Base-by-base conservation (phyloP, 2,329 filamentous ascomycete species). In the Claviceps digitariae region DNA sequence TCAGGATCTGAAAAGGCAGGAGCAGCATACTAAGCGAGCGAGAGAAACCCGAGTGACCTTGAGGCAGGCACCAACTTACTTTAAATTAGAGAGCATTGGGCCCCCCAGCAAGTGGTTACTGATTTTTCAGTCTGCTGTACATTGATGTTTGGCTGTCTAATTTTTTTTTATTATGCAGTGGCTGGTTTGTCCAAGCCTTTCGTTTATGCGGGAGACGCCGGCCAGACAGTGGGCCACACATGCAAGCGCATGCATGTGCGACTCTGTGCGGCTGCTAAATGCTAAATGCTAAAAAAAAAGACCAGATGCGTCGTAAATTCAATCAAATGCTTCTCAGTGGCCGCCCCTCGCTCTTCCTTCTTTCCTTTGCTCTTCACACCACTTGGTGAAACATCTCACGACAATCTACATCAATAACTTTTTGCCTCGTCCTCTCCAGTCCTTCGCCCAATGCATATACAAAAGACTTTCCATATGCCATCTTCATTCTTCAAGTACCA, bases 361-460 rank as follows among this genome's bases (percentile, higher is more conserved):
- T 38, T 38, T n/a, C 10, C 21, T 45, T 34, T 21, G 36, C 44
- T 51, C 48, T 38, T 47, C 40, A 57, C 60, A 56, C 55, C 56
- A 25, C 52, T 40, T 48, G 57, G 54, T 56, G 52, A 56, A 56
- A 48, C 46, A 34, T 46, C 21, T 48, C 45, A 51, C 50, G 29
- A 47, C 41, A 34, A 31, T 52, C 52, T 55, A 38, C 50, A 41
- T 49, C 40, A 36, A 34, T 31, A 31, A 13, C 9, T 40, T 20
- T 48, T 23, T 36, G 5, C 58, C 51, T 49, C 56, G 52, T 47
- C 55, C 51, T n/a, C 52, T 29, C 52, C 46, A 34, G 38, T 27
- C 49, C n/a, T 47, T 25, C 44, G 57, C 66, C 74, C 66, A 81
- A 81, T 81, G 78, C 76, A 77, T 78, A 74, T 70, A 71, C 70